Evolutionary conservation across 1,139 yeast genomes (phyloP).

Genomic region (Geotrichum restrictum): DNA sequence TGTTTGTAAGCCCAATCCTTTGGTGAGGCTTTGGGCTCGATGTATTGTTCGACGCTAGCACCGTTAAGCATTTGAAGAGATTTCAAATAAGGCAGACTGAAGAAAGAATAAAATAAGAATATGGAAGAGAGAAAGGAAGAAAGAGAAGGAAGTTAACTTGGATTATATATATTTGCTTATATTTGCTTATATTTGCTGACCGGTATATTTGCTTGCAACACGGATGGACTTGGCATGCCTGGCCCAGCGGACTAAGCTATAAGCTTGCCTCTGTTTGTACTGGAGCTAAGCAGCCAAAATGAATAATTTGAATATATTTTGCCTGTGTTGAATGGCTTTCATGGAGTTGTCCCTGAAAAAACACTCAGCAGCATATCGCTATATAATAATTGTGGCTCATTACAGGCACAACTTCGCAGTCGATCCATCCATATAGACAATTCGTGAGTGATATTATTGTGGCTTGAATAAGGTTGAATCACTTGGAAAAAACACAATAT

Average conservation of each 20-base stretch:
- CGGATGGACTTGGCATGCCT: too few relatives aligned
- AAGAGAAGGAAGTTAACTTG: neutral
- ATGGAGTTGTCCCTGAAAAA: neutral
- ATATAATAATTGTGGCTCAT: too few relatives aligned
- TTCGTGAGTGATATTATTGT: neutral
- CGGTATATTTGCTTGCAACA: too few relatives aligned
- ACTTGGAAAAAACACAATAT: neutral
- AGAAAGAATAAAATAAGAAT: too few relatives aligned
- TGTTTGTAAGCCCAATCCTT: slow-evolving; percentile 5
- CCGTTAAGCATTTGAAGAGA: neutral
- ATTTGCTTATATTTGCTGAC: too few relatives aligned
- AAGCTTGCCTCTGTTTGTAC: neutral
- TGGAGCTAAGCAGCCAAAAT: neutral
- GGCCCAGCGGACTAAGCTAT: too few relatives aligned
- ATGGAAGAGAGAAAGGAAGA: neutral
- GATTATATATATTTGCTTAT: neutral
- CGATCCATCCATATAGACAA: neutral
- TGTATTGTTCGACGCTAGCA: slow-evolving; percentile 2
- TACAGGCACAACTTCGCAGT: too few relatives aligned
- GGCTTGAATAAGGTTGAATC: neutral
- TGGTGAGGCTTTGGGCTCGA: slow-evolving; percentile 9
- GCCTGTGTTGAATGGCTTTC: too few relatives aligned
- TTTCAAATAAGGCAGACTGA: neutral
- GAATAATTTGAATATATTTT: too few relatives aligned
- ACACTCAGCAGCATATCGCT: too few relatives aligned